A percentile compares a stretch with the other conserved stretches of the same genome.
These are phyloP conservation scores for Aureobasidium sp. DNA, from an alignment of 2,329 filamentous ascomycete species.

Conservation along the genomic window DNA sequence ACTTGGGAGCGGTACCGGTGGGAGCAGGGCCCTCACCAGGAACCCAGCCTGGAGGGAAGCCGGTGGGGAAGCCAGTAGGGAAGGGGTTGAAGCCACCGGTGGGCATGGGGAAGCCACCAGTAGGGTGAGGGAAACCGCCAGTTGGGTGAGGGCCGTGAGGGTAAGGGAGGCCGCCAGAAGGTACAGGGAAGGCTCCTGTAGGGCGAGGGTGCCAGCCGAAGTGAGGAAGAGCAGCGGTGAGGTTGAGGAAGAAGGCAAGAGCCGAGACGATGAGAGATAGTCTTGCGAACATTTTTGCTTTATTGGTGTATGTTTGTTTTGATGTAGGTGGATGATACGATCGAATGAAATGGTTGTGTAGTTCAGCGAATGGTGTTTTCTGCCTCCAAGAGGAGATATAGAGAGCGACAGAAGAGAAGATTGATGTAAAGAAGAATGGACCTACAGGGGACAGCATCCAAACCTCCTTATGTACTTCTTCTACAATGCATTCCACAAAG, in stretches of 20 bases:
- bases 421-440: background rate
- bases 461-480: constrained; percentile 6
- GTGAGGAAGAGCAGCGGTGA: constrained; percentile 7
- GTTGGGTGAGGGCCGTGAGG: constrained; percentile 8
- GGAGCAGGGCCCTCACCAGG: background rate
- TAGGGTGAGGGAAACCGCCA: background rate
- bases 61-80: constrained; percentile 1
- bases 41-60: constrained; percentile 16
- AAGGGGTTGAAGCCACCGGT: background rate
- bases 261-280: constrained; percentile 9
- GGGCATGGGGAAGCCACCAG: constrained; percentile 11
- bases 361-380: constrained; percentile 1
- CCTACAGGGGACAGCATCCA: constrained; percentile 2
- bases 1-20: constrained; percentile 4
- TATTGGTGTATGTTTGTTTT: background rate
- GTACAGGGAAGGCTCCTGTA: constrained; percentile 8
- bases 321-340: background rate
- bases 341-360: background rate
- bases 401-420: constrained; percentile 2
- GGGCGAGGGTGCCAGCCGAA: background rate
- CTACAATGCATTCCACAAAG: background rate
- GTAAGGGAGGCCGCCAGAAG: constrained; percentile 1
- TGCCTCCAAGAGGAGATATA: background rate
- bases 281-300: constrained; percentile 10
- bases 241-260: constrained; percentile 10